A percentile compares a stretch with the other conserved stretches of the same genome.
phyloP scores from a whole-genome alignment of 768 basidiomycete species.

The Tricholoma bakamatsutake region DNA sequence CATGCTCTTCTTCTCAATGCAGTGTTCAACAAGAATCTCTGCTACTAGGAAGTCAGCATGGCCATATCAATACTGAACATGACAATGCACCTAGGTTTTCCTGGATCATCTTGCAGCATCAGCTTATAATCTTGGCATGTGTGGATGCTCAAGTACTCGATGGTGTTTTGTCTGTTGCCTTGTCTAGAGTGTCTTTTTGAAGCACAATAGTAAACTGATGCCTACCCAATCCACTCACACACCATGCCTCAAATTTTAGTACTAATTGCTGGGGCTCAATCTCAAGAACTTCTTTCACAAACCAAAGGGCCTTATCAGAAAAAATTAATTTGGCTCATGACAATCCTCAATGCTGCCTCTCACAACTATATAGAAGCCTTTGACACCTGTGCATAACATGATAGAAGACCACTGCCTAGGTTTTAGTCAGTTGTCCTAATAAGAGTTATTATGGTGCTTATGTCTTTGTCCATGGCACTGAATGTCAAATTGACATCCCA shows the following conservation, averaged over 20 bases:
- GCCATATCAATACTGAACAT: neutral
- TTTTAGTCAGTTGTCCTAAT: neutral
- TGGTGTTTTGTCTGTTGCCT: neutral
- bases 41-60: neutral
- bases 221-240: neutral
- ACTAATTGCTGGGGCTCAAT: neutral
- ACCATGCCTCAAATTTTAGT: neutral
- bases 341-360: neutral
- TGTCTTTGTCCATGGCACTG: neutral
- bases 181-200: neutral
- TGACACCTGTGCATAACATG: neutral
- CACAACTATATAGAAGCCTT: neutral
- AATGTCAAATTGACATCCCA: neutral
- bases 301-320: neutral
- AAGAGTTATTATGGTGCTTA: neutral
- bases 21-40: neutral
- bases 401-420: neutral
- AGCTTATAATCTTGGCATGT: neutral
- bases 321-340: too few species aligned
- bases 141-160: neutral
- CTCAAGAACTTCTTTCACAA: neutral
- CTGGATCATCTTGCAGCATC: neutral
- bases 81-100: neutral
- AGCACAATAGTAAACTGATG: neutral
- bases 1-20: neutral